Evolutionary conservation across 164 flowering plant species (phyloP), one percentile per base, ranked within the genome.

Genomic region (Liquidambar formosana): DNA sequence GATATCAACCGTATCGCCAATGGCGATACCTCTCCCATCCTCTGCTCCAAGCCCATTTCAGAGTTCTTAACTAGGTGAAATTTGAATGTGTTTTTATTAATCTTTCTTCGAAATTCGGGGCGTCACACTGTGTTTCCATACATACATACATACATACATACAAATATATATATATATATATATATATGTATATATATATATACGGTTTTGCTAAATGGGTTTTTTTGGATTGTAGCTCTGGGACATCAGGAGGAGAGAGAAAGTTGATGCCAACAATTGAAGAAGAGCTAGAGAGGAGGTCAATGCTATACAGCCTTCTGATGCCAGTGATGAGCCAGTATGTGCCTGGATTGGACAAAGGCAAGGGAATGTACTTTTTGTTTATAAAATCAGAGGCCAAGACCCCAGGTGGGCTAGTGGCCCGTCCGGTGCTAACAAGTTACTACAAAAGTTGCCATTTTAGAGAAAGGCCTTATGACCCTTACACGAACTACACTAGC

Each of bases 311-410:
- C 76, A 92, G 97, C 76, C 82, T 94, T 3, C 72, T 94, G 46
- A 92, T 95, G 97, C 99, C 99, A 4, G 97, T 93, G 71, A 95
- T 95, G 97, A 80, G 83, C 85, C 96, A 93, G 59, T 83, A 67
- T 70, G 91, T 95, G 11, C 88, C 91, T 56, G 91, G 85, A 4
- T 66, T 95, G 18, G 97, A 94, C 23, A 78, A 89, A 65, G 99
- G 97, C 76, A 95, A 92, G 84, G 98, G 95, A 76, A 92, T 94
- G 97, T 90, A 90, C 79, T 89, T 94, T 76, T 51, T 90, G 69
- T 94, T 95, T 78, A 80, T 95, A 25, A 95, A 93, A 78, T 88
- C 92, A 0, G 99, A 95, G 70, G 81, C 93, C 10, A 89, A 87
- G 48, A 95, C 99, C 1, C 97, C 96, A 0, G 82, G 93, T 21